Percentiles rank a stretch among this genome's conserved stretches.
These are phyloP conservation scores for Trifolium pratense DNA, from an alignment of 306 rosid genomes.

Conservation along the genomic window DNA sequence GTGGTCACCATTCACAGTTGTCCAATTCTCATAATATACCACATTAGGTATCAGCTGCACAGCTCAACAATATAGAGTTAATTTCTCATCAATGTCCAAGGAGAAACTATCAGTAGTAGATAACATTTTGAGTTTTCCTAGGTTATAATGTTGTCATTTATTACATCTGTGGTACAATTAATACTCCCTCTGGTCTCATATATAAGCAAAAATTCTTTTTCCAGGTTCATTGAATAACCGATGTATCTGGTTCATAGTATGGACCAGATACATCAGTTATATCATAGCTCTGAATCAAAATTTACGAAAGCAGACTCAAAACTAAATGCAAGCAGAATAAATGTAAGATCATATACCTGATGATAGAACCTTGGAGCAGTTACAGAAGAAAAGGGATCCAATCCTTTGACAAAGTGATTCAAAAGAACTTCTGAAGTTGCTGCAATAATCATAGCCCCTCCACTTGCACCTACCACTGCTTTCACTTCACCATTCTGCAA, in stretches of 20 bases:
- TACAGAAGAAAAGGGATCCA: conserved; percentile 76
- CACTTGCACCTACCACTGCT: conserved; percentile 87
- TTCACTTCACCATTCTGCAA: conserved; percentile 63
- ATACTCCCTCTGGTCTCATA: too few relatives aligned
- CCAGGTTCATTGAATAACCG: too few relatives aligned
- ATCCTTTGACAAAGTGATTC: conserved; percentile 77
- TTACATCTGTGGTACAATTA: too few relatives aligned
- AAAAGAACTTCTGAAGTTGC: conserved; percentile 72
- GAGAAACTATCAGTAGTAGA: background rate
- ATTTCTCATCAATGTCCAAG: background rate
- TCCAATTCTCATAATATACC: conserved; percentile 81
- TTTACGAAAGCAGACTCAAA: background rate
- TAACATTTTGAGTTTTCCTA: too few relatives aligned
- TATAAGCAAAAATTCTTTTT: too few relatives aligned
- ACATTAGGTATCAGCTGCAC: conserved; percentile 74
- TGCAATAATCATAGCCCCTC: conserved; percentile 67
- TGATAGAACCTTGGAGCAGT: conserved; percentile 83
- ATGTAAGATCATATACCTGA: conserved; percentile 51
- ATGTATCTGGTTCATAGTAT: too few relatives aligned
- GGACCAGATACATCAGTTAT: too few relatives aligned
- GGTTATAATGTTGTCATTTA: too few relatives aligned
- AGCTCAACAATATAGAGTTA: conserved; percentile 32
- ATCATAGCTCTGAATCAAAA: background rate
- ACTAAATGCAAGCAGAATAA: background rate
- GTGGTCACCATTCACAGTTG: conserved; percentile 68